Percentiles rank a stretch among this genome's conserved stretches.
Conservation (phyloP, 1,284 basidiomycete species). For the Golubevia sp. region DNA sequence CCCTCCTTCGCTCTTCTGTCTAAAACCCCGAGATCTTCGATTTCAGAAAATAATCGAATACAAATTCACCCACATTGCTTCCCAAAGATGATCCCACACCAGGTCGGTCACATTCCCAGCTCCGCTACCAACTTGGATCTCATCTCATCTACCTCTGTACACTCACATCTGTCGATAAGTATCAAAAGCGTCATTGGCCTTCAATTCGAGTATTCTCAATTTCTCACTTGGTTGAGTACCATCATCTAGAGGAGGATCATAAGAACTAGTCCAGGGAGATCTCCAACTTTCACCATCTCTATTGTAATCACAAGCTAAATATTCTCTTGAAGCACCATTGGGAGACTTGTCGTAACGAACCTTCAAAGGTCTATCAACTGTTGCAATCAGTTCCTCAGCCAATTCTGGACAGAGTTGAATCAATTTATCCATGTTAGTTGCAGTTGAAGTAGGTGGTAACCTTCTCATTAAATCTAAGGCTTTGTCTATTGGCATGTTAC, state of each 20-base stretch:
- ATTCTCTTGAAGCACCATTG: conserved; percentile 45
- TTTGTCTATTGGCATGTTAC: conserved; percentile 46
- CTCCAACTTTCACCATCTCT: conserved; percentile 53
- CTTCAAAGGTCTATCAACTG: conserved; percentile 53
- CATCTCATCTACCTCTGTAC: no score
- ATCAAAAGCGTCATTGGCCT: conserved; percentile 54
- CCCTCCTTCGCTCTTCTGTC: no score
- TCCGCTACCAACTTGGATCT: no score
- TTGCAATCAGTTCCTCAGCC: conserved; percentile 52
- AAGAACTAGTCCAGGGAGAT: conserved; percentile 51
- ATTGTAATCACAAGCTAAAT: conserved; percentile 59
- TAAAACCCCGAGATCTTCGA: no score
- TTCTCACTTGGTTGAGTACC: conserved; percentile 35
- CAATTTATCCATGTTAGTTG: conserved; percentile 45
- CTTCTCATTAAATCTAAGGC: conserved; percentile 54
- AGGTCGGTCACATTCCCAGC: no score
- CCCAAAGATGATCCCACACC: no score
- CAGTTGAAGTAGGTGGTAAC: conserved; percentile 46
- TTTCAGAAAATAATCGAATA: no score
- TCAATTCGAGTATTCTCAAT: conserved; percentile 49
- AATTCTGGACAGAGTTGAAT: conserved; percentile 45
- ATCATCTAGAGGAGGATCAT: conserved; percentile 39
- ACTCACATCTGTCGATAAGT: conserved; percentile 48
- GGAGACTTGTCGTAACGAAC: conserved; percentile 39
- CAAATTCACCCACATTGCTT: no score